A percentile compares a stretch with the other conserved stretches of the same genome.
Conservation (phyloP, 2,329 filamentous ascomycete genomes). For the Juglanconis sp. region DNA sequence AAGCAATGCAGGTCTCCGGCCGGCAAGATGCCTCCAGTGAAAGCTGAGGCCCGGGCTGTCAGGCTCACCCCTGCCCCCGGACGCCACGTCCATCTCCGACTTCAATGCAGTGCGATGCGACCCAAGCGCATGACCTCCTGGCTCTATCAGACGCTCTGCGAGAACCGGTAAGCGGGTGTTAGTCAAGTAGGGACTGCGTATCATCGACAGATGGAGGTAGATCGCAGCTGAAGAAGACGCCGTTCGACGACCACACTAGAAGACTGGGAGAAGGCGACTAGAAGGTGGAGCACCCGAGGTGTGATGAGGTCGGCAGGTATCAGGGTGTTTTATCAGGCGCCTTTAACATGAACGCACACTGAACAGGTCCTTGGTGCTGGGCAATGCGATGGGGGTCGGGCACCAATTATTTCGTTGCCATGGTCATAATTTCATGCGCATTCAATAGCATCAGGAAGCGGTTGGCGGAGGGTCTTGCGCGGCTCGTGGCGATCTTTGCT, state of each 20-base stretch:
- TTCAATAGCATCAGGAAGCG: too few relatives aligned
- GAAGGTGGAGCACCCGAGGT: neutral
- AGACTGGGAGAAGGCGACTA: neutral
- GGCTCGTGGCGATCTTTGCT: too few relatives aligned
- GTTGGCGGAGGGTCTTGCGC: too few relatives aligned
- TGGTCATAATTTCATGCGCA: too few relatives aligned
- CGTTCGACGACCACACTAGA: neutral
- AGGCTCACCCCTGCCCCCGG: conserved; percentile 12
- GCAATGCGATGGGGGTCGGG: neutral
- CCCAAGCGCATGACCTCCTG: neutral
- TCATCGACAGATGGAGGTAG: neutral
- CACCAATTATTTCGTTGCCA: neutral
- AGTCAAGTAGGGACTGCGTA: neutral
- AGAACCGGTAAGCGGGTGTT: neutral
- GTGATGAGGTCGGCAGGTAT: neutral
- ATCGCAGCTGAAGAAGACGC: neutral
- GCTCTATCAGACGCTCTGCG: neutral
- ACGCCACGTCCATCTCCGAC: conserved; percentile 14
- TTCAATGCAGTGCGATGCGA: neutral
- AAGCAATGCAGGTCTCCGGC: neutral
- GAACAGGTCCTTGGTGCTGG: neutral
- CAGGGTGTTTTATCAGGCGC: neutral
- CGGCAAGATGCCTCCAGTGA: neutral
- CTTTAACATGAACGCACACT: neutral
- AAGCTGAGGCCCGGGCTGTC: conserved; percentile 1